A percentile compares a stretch with the other conserved stretches of the same genome.
These are phyloP conservation scores for Quercus engelmannii DNA, from an alignment of 306 rosid genomes.

Conservation along the genomic window DNA sequence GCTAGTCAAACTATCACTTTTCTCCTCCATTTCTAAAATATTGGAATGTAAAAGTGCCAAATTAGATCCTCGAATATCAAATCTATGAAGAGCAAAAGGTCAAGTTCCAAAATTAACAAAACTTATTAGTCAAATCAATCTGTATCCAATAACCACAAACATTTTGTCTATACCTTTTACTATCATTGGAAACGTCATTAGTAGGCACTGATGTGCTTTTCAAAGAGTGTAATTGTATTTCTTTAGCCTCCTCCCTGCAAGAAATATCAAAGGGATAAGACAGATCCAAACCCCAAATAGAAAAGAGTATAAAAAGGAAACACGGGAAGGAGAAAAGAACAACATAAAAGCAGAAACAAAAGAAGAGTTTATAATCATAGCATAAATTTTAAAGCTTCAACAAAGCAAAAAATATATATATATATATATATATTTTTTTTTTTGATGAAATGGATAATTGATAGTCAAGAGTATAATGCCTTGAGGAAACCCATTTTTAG, in stretches of 20 bases:
- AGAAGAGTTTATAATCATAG: not conserved
- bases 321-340: not conserved
- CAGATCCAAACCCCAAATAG: not conserved
- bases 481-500: not conserved
- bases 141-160: not conserved
- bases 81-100: not conserved
- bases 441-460: not conserved
- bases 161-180: constrained; percentile 49
- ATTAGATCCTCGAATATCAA: not conserved
- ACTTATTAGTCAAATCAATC: not conserved
- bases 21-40: not conserved
- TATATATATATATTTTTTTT: not conserved
- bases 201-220: constrained; percentile 22
- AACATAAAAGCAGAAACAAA: not conserved
- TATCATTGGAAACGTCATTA: constrained; percentile 35
- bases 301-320: not conserved
- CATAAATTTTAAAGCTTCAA: not conserved
- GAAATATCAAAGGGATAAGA: not conserved
- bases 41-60: not conserved
- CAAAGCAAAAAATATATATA: not conserved
- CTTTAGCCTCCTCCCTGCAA: constrained; percentile 73
- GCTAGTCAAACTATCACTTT: too few species aligned
- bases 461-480: not conserved
- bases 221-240: constrained; percentile 34
- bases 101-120: not conserved